Conservation (phyloP, 169 alveolate genomes). For the Plasmodium coatneyi region DNA sequence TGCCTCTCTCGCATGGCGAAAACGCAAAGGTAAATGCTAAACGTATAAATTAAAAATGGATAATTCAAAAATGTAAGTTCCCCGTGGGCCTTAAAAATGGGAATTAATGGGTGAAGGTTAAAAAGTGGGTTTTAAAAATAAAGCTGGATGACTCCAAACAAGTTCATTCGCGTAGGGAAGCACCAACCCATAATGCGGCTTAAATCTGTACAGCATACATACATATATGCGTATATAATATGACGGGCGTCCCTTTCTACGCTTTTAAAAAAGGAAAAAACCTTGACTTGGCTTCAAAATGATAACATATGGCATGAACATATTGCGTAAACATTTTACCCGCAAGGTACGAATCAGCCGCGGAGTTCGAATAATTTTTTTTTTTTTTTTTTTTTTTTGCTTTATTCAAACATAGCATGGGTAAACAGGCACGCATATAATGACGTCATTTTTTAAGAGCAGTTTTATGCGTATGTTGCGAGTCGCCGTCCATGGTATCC, state of each 20-base stretch:
- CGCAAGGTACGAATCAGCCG: neutral
- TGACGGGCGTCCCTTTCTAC: neutral
- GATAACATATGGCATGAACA: neutral
- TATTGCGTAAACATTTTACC: neutral
- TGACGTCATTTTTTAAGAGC: neutral
- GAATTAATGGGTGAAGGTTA: neutral
- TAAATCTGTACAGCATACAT: neutral
- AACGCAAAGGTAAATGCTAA: neutral
- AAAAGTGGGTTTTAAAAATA: neutral
- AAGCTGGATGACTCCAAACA: neutral
- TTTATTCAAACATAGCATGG: neutral
- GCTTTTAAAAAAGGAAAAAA: neutral
- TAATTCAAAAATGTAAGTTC: neutral
- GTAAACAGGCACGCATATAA: neutral
- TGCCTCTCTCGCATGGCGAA: neutral
- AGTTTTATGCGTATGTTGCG: neutral
- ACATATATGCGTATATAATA: neutral
- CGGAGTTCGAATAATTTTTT: neutral
- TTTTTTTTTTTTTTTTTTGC: neutral
- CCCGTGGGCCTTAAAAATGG: neutral
- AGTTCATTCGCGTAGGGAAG: neutral
- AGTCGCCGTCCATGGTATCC: neutral
- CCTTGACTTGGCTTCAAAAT: neutral
- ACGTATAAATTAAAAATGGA: neutral
- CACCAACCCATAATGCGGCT: neutral